phyloP scores from a whole-genome alignment of 352 stramenopile species.

The Phytopythium cucurbitacearum region DNA sequence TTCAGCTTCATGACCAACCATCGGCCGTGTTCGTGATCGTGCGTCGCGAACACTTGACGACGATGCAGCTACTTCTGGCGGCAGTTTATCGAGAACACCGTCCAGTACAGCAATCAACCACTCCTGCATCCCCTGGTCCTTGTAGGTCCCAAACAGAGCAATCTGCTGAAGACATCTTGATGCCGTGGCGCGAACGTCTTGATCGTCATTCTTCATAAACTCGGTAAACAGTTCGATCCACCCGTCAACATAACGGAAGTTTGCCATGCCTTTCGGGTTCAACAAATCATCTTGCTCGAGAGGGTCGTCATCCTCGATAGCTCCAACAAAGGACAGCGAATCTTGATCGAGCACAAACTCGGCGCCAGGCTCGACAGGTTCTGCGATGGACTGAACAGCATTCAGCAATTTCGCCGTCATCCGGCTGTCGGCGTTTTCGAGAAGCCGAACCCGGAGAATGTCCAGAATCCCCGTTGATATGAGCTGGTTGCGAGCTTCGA shows the following conservation, averaged over 20 bases:
- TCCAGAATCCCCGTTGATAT: conserved; percentile 34
- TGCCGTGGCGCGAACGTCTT: conserved; percentile 41
- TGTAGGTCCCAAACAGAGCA: conserved; percentile 29
- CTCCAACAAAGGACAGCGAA: conserved; percentile 57
- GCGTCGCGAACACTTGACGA: conserved; percentile 63
- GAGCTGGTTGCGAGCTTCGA: conserved; percentile 29
- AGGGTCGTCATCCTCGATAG: conserved; percentile 43
- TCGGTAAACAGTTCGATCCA: conserved; percentile 80
- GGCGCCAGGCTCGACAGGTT: conserved; percentile 5
- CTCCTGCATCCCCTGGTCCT: conserved; percentile 61
- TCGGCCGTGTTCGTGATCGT: conserved; percentile 48
- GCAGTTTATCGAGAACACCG: conserved; percentile 52
- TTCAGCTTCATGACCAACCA: conserved; percentile 26
- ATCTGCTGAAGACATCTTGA: conserved; percentile 60
- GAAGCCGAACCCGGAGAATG: conserved; percentile 29
- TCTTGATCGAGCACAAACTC: conserved; percentile 44
- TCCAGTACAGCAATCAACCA: conserved; percentile 76
- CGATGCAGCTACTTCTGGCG: conserved; percentile 27
- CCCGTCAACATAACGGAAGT: conserved; percentile 54
- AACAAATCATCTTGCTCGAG: conserved; percentile 60
- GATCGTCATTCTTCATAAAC: conserved; percentile 47
- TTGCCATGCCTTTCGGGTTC: conserved; percentile 30
- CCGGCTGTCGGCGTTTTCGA: conserved; percentile 31
- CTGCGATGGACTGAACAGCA: conserved; percentile 44
- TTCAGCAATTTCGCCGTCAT: conserved; percentile 48